Evolutionary conservation across 192 early-diverging fungal species (phyloP).

Genomic region (Backusella luteola): DNA sequence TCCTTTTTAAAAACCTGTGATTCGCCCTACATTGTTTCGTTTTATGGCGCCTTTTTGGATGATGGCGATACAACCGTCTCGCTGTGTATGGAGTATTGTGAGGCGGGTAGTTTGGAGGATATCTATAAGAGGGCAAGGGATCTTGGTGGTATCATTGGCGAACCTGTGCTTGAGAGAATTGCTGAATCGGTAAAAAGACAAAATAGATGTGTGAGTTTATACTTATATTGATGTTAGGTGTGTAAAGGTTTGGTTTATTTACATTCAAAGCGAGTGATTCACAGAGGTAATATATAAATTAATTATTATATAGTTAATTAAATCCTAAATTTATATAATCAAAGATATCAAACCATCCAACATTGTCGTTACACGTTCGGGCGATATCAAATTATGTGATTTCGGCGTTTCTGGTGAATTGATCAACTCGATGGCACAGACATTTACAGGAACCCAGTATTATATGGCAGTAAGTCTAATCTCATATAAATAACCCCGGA

Average conservation of each 20-base stretch:
- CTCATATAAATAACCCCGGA: neutral
- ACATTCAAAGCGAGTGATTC: conserved; percentile 84
- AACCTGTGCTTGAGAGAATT: conserved; percentile 86
- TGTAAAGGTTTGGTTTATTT: conserved; percentile 72
- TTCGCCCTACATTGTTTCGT: conserved; percentile 92
- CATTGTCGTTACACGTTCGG: conserved; percentile 85
- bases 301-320: neutral
- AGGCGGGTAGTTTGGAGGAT: conserved; percentile 87
- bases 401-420: conserved; percentile 95
- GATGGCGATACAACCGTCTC: conserved; percentile 78
- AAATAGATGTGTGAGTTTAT: neutral
- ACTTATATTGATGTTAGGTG: conserved; percentile 38
- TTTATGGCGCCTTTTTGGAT: conserved; percentile 88
- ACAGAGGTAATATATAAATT: conserved; percentile 70
- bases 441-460: conserved; percentile 95
- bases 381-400: conserved; percentile 95
- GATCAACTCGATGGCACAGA: conserved; percentile 85
- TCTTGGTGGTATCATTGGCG: conserved; percentile 78
- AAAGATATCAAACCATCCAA: conserved; percentile 97
- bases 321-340: neutral
- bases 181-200: conserved; percentile 61
- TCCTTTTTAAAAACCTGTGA: conserved; percentile 86
- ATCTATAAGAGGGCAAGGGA: conserved; percentile 77
- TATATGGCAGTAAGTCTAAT: conserved; percentile 85
- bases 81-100: conserved; percentile 98